These are phyloP conservation scores for Aureobasidium mangrovei DNA, from an alignment of 2,329 filamentous ascomycete species.

Conservation along the genomic window DNA sequence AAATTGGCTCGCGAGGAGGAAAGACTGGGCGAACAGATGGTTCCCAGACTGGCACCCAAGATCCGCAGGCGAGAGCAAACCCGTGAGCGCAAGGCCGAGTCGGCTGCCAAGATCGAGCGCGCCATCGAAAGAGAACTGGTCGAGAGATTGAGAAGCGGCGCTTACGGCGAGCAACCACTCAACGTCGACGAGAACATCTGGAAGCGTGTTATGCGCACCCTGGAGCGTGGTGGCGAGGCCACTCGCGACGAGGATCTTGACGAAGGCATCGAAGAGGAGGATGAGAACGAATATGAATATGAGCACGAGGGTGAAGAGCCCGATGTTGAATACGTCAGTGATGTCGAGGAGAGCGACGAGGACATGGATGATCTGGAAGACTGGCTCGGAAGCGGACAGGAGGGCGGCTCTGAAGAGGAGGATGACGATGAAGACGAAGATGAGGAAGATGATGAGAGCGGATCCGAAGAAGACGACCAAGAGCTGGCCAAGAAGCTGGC, in stretches of 20 bases:
- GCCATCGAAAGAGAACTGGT: conserved; percentile 94
- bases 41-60: conserved; percentile 87
- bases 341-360: conserved; percentile 62
- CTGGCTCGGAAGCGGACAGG: conserved; percentile 63
- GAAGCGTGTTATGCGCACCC: conserved; percentile 88
- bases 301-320: conserved; percentile 59
- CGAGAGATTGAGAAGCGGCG: conserved; percentile 80
- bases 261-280: conserved; percentile 72
- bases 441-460: conserved; percentile 37
- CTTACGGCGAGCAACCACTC: conserved; percentile 87
- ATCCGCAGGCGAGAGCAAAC: conserved; percentile 48
- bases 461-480: conserved; percentile 40
- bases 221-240: conserved; percentile 81
- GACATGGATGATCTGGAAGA: conserved; percentile 87
- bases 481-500: conserved; percentile 47
- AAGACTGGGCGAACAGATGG: conserved; percentile 75
- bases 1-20: conserved; percentile 83
- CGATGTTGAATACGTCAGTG: conserved; percentile 86
- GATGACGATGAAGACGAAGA: conserved; percentile 53
- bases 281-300: conserved; percentile 54
- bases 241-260: conserved; percentile 80
- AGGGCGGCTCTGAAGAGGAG: conserved; percentile 43
- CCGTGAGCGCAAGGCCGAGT: conserved; percentile 41
- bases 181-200: conserved; percentile 94
- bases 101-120: conserved; percentile 81